Evolutionary conservation across 345 rosid genomes (phyloP), one percentile per base, ranked within the genome.

Genomic region (Triadica sebifera): DNA sequence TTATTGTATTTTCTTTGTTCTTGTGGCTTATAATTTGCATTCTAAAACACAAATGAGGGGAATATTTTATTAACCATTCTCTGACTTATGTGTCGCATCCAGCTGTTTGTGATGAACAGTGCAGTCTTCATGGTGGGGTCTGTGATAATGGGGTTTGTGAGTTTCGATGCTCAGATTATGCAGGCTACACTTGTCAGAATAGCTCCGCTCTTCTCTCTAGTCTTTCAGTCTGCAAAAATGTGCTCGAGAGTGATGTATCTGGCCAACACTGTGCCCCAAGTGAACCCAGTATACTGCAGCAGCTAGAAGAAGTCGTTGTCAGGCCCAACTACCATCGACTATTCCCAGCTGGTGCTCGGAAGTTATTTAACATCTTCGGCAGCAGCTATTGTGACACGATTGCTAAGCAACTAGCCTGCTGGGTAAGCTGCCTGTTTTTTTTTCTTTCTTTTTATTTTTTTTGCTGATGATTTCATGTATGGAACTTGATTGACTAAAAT

Each of bases 101-200:
- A 95, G 99, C 93, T 80, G 91, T 89, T 56, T 95, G 99, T 25
- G 97, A 95, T 46, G 99, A 95, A 75, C 99, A 95, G 67, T 95
- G 99, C 85, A 95, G 98, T 77, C 92, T 95, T 19, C 99, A 95
- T 49, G 98, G 99, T 39, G 99, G 99, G 69, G 99, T 95, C n/a
- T 95, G 99, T 78, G 99, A 95, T 75, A 90, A 95, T 58, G 99
- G 99, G 53, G 97, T 91, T 81, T 95, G 99, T 25, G 99, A 95
- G 78, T 95, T 95, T 71, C 94, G 98, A 43, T 95, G 99, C 91
- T 95, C 99, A 13, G 99, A 95, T 81, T 95, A 95, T 78, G 97
- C 98, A 7, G 99, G 99, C 70, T 95, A 95, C 76, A 87, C 93
- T 41, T 96, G 99, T 78, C 99, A 93, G 82, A 96, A 93, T 82